Conservation (phyloP, 2,329 filamentous ascomycete genomes). For the Alternaria metachromatica region DNA sequence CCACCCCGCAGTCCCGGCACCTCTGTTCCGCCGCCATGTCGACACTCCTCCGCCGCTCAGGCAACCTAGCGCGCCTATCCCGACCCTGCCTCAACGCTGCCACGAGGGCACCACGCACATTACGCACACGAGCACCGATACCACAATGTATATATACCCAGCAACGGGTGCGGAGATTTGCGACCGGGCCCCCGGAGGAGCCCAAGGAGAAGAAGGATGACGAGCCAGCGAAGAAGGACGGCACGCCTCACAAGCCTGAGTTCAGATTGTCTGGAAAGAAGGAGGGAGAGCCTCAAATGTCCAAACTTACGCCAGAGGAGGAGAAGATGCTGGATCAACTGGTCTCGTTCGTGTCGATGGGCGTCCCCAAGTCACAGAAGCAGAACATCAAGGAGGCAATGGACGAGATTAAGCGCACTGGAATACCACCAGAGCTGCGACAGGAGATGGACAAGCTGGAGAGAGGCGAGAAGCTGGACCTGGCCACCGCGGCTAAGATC, state of each 20-base stretch:
- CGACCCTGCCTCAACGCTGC: constrained; percentile 63
- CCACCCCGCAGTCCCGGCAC: constrained; percentile 13
- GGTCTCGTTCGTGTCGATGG: constrained; percentile 62
- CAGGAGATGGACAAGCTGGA: constrained; percentile 65
- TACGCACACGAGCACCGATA: constrained; percentile 47
- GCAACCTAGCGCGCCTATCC: constrained; percentile 69
- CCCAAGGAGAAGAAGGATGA: constrained; percentile 42
- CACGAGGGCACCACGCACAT: constrained; percentile 53
- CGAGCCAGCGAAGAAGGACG: constrained; percentile 35
- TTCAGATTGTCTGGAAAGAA: constrained; percentile 45
- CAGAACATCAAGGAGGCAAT: constrained; percentile 66
- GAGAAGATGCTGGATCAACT: constrained; percentile 64
- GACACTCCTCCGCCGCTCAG: constrained; percentile 69
- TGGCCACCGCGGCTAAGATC: constrained; percentile 67
- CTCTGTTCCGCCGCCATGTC: constrained; percentile 63
- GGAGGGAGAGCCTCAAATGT: constrained; percentile 52
- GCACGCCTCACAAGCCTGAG: constrained; percentile 39
- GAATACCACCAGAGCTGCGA: constrained; percentile 72
- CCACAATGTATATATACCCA: constrained; percentile 54
- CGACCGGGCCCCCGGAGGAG: constrained; percentile 46
- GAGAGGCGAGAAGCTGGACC: constrained; percentile 56
- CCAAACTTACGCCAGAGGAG: constrained; percentile 62
- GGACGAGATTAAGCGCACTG: constrained; percentile 69
- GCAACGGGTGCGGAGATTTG: constrained; percentile 53
- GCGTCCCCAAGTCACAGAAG: constrained; percentile 68